These are phyloP conservation scores for Chytridiales sp. DNA, from an alignment of 371 early-diverging fungal genomes.

Conservation along the genomic window DNA sequence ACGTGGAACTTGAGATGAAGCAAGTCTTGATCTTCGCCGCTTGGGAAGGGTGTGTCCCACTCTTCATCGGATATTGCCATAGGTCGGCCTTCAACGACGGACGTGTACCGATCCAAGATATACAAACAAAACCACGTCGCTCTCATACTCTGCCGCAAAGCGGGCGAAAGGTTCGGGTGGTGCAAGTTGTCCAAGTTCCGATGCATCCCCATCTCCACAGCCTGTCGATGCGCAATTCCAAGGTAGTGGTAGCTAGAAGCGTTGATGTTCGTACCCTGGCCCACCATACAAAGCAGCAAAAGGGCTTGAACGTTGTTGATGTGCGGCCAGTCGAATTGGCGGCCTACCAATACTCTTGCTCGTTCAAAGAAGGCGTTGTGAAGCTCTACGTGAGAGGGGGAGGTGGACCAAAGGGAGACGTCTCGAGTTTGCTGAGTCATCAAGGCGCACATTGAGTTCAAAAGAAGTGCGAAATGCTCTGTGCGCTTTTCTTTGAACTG, in stretches of 20 bases:
- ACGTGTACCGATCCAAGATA: slow-evolving; percentile 39
- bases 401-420: slow-evolving; percentile 30
- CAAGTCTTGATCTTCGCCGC: slow-evolving; percentile 20
- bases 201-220: slow-evolving; percentile 47
- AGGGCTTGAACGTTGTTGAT: slow-evolving; percentile 42
- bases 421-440: slow-evolving; percentile 38
- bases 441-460: slow-evolving; percentile 44
- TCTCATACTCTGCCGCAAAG: slow-evolving; percentile 34
- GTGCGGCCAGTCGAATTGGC: slow-evolving; percentile 44
- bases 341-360: slow-evolving; percentile 35
- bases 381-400: slow-evolving; percentile 25
- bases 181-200: slow-evolving; percentile 38
- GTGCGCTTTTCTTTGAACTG: slow-evolving; percentile 42
- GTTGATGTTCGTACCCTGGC: slow-evolving; percentile 40
- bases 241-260: slow-evolving; percentile 43
- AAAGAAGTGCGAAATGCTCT: slow-evolving; percentile 39
- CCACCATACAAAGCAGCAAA: slow-evolving; percentile 39
- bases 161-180: slow-evolving; percentile 28
- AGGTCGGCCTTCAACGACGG: slow-evolving; percentile 42
- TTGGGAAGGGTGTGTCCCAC: slow-evolving; percentile 40
- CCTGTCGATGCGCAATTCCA: slow-evolving; percentile 43
- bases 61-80: slow-evolving; percentile 43
- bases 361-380: slow-evolving; percentile 41
- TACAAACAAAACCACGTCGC: slow-evolving; percentile 45
- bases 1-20: slow-evolving; percentile 33